Evolutionary conservation across 805 yeast genomes (phyloP).

Genomic region (Schwanniomyces yamadae): DNA sequence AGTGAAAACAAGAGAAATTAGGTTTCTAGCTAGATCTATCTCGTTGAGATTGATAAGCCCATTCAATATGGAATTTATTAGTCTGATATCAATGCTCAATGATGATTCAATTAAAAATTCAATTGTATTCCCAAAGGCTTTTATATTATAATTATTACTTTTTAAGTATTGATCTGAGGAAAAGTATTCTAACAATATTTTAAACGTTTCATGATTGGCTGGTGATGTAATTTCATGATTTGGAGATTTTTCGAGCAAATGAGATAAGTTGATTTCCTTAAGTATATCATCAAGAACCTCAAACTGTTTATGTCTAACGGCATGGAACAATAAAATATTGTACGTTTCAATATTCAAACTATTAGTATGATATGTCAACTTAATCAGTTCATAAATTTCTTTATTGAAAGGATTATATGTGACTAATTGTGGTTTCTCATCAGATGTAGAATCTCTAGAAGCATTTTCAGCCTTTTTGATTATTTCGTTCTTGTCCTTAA

Average conservation of each 20-base stretch:
- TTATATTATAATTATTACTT: neutral
- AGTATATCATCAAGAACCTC: constrained; percentile 22
- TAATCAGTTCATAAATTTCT: constrained; percentile 18
- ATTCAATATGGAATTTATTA: constrained; percentile 18
- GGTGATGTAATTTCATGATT: neutral
- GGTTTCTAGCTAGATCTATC: constrained; percentile 10
- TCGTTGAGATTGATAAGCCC: constrained; percentile 12
- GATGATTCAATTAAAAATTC: constrained; percentile 5
- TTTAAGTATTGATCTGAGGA: constrained; percentile 5
- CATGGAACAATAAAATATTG: constrained; percentile 26
- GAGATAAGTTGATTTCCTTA: constrained; percentile 7
- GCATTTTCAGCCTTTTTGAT: constrained; percentile 11
- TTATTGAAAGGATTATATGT: constrained; percentile 17
- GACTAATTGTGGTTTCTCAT: neutral
- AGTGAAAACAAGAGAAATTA: no score
- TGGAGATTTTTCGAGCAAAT: neutral
- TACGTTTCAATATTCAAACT: constrained; percentile 15
- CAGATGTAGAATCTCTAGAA: constrained; percentile 1
- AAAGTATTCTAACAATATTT: constrained; percentile 15
- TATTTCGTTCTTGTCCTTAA: constrained; percentile 27
- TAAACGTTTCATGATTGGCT: constrained; percentile 19
- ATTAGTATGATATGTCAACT: constrained; percentile 11
- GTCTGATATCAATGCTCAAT: constrained; percentile 14
- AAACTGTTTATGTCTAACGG: constrained; percentile 26
- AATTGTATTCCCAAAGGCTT: constrained; percentile 4